Evolutionary conservation across 371 early-diverging fungal species (phyloP).

Genomic region (Mortierella sp.): DNA sequence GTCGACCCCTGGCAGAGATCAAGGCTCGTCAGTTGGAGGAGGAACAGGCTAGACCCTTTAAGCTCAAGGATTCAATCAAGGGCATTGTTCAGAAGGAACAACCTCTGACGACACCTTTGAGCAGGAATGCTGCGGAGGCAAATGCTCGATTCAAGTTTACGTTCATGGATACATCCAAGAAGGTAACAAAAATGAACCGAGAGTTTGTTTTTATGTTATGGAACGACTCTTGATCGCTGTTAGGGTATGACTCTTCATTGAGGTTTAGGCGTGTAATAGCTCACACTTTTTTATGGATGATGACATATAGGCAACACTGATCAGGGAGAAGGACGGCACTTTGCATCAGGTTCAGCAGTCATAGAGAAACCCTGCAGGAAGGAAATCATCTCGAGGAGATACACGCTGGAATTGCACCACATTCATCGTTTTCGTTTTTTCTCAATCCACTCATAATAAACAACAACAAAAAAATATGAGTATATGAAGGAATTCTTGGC

Average conservation of each 20-base stretch:
- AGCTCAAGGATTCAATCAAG: constrained; percentile 37
- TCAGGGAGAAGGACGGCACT: constrained; percentile 55
- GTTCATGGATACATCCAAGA: constrained; percentile 47
- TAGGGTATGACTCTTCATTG: too few species aligned
- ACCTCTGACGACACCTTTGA: constrained; percentile 19
- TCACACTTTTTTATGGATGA: neutral
- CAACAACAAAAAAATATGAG: too few species aligned
- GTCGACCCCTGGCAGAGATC: constrained; percentile 78
- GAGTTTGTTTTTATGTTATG: neutral
- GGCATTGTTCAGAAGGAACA: constrained; percentile 19
- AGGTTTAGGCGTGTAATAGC: too few species aligned
- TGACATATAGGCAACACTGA: constrained; percentile 29
- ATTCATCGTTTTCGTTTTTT: too few species aligned
- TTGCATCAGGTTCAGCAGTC: constrained; percentile 35
- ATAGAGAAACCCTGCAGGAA: constrained; percentile 8
- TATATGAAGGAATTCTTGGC: too few species aligned
- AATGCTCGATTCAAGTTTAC: constrained; percentile 54
- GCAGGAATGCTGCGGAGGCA: constrained; percentile 38
- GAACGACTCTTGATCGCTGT: neutral
- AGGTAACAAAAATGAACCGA: constrained; percentile 5
- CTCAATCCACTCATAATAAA: too few species aligned
- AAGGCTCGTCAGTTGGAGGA: constrained; percentile 59
- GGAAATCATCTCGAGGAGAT: too few species aligned
- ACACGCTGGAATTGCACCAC: too few species aligned
- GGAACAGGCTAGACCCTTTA: constrained; percentile 57